Percentiles rank a stretch among this genome's conserved stretches.
These are phyloP conservation scores for Blastobotrys niveus DNA, from an alignment of 1,139 yeast species.

Conservation along the genomic window DNA sequence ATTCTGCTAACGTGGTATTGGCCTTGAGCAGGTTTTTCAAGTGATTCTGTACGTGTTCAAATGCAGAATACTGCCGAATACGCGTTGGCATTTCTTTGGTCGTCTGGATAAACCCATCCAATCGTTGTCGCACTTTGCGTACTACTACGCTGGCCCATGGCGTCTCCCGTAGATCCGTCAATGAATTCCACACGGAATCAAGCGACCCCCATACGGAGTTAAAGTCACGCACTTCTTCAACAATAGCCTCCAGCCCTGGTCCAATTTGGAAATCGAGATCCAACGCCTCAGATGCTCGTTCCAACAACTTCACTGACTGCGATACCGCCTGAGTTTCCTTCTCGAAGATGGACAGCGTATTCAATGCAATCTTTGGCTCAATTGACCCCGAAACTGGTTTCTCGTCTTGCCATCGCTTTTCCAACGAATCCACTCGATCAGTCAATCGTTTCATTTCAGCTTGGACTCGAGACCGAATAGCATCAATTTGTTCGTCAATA, in stretches of 20 bases:
- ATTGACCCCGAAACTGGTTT: conserved; percentile 46
- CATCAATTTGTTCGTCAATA: conserved; percentile 43
- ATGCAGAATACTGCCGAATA: conserved; percentile 65
- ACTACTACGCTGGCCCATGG: conserved; percentile 52
- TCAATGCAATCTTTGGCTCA: conserved; percentile 49
- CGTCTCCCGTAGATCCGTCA: conserved; percentile 41
- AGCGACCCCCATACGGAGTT: conserved; percentile 63
- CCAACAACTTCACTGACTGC: conserved; percentile 32
- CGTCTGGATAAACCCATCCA: conserved; percentile 47
- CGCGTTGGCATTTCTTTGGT: conserved; percentile 53
- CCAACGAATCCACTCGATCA: conserved; percentile 32
- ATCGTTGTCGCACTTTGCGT: conserved; percentile 42
- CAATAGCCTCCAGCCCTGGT: conserved; percentile 34
- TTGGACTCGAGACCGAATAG: conserved; percentile 41
- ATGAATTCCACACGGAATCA: conserved; percentile 48
- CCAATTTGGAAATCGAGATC: conserved; percentile 36
- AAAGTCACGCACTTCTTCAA: conserved; percentile 54
- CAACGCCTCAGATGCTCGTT: conserved; percentile 42
- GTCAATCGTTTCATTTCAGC: conserved; percentile 41
- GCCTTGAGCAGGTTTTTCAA: conserved; percentile 42
- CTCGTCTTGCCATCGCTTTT: conserved; percentile 45
- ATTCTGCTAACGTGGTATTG: conserved; percentile 42
- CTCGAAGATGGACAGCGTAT: conserved; percentile 43
- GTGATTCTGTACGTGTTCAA: conserved; percentile 49
- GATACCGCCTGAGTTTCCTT: conserved; percentile 27